phyloP scores from a whole-genome alignment of 768 basidiomycete genomes.

The Pisolithus tinctorius region DNA sequence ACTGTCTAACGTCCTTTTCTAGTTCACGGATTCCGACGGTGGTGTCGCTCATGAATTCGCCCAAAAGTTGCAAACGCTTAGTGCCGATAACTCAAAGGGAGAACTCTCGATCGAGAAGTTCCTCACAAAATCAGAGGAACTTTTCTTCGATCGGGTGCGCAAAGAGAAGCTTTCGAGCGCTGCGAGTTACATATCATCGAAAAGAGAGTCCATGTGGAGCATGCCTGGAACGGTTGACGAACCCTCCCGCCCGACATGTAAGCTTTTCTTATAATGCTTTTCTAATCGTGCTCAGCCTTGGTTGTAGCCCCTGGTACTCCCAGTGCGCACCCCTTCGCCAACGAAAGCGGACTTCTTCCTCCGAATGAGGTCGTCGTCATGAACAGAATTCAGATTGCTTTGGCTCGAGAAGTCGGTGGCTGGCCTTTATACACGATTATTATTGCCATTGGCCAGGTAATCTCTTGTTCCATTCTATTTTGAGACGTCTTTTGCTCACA shows the following conservation, averaged over 20 bases:
- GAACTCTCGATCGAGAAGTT: slow-evolving; percentile 91
- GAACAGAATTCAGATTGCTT: slow-evolving; percentile 77
- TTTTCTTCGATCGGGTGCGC: slow-evolving; percentile 86
- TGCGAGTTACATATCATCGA: slow-evolving; percentile 69
- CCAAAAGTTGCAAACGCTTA: slow-evolving; percentile 70
- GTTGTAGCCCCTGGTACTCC: slow-evolving; percentile 35
- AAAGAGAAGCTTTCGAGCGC: slow-evolving; percentile 84
- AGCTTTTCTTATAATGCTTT: slow-evolving; percentile 22
- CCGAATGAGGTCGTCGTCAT: slow-evolving; percentile 62
- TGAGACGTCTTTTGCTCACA: not conserved
- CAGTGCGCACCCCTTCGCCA: slow-evolving; percentile 43
- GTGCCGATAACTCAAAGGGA: slow-evolving; percentile 81
- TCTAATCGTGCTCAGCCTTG: slow-evolving; percentile 8
- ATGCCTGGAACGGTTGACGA: slow-evolving; percentile 48
- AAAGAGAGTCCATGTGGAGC: slow-evolving; percentile 79
- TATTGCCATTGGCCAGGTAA: slow-evolving; percentile 75
- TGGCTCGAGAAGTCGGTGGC: slow-evolving; percentile 71
- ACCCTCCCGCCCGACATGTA: slow-evolving; percentile 73
- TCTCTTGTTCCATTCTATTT: slow-evolving; percentile 11
- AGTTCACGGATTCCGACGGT: slow-evolving; percentile 94
- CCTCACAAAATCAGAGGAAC: slow-evolving; percentile 86
- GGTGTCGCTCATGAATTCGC: slow-evolving; percentile 89
- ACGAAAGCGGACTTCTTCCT: slow-evolving; percentile 38
- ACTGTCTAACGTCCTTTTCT: slow-evolving; percentile 2
- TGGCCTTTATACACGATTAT: slow-evolving; percentile 93